phyloP scores from a whole-genome alignment of 2,329 filamentous ascomycete genomes.

The Clarireedia paspali region DNA sequence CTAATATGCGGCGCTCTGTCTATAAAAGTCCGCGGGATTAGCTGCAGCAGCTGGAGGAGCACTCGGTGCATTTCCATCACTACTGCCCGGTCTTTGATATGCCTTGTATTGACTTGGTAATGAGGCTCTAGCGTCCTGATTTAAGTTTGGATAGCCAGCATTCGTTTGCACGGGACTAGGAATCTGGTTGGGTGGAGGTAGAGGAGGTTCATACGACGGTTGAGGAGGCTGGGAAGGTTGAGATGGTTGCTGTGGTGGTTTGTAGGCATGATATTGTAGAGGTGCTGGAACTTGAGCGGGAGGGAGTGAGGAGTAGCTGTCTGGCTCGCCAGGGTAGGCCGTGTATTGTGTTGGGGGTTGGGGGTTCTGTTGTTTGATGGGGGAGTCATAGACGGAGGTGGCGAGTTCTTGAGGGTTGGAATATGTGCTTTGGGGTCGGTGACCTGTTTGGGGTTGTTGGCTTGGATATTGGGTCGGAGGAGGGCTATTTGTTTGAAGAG shows the following conservation, averaged over 20 bases:
- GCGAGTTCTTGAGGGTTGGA: constrained; percentile 70
- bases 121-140: constrained; percentile 39
- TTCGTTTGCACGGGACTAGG: constrained; percentile 20
- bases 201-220: constrained; percentile 24
- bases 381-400: constrained; percentile 70
- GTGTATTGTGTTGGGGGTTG: constrained; percentile 18
- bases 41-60: constrained; percentile 32
- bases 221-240: constrained; percentile 9
- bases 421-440: constrained; percentile 60
- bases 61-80: constrained; percentile 35
- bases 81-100: constrained; percentile 34
- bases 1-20: constrained; percentile 34
- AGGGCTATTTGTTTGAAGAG: constrained; percentile 44
- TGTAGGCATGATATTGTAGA: constrained; percentile 28
- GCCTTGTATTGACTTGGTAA: constrained; percentile 53
- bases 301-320: constrained; percentile 21
- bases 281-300: constrained; percentile 16
- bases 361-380: constrained; percentile 44
- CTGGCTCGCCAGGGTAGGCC: constrained; percentile 23
- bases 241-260: constrained; percentile 19
- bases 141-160: constrained; percentile 22
- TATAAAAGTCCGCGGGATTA: constrained; percentile 45
- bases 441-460: constrained; percentile 37
- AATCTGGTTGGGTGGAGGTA: constrained; percentile 20
- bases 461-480: constrained; percentile 41